Conservation (phyloP, 2,329 filamentous ascomycete species). For the Ophiostoma ulmi region DNA sequence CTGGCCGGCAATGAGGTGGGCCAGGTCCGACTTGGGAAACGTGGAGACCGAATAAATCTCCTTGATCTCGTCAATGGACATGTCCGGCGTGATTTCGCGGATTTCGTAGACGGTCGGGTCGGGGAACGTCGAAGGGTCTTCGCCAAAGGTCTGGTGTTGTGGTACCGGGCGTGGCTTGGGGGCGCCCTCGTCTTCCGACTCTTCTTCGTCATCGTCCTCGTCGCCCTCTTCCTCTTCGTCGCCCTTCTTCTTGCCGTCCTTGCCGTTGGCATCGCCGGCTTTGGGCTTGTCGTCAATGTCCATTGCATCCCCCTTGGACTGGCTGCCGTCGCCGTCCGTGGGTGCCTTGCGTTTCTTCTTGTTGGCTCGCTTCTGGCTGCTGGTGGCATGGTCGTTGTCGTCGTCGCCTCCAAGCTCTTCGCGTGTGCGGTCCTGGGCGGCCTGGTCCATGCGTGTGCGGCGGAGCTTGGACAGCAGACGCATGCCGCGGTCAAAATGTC, state of each 20-base stretch:
- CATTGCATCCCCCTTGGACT: conserved; percentile 52
- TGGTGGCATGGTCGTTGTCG: conserved; percentile 41
- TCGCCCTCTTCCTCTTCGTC: background rate
- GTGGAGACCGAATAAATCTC: conserved; percentile 81
- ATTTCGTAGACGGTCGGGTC: conserved; percentile 97
- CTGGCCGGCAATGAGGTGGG: conserved; percentile 79
- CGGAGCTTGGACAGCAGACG: conserved; percentile 60
- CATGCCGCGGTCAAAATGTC: conserved; percentile 68
- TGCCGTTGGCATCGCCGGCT: conserved; percentile 32
- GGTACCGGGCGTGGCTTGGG: conserved; percentile 61
- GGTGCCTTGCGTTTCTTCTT: conserved; percentile 75
- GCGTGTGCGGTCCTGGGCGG: conserved; percentile 41
- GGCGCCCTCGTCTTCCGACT: conserved; percentile 53
- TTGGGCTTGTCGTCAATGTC: conserved; percentile 54
- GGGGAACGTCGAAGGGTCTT: conserved; percentile 82
- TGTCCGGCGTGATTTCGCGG: conserved; percentile 63
- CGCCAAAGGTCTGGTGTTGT: conserved; percentile 82
- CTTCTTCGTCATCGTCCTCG: conserved; percentile 35
- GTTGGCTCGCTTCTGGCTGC: conserved; percentile 51
- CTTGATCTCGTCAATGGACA: conserved; percentile 79
- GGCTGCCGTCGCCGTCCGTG: conserved; percentile 30
- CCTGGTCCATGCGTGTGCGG: conserved; percentile 56
- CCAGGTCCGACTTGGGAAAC: conserved; percentile 75
- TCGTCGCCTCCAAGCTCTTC: conserved; percentile 46
- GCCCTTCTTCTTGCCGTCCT: conserved; percentile 33